Evolutionary conservation across 2,329 filamentous ascomycete genomes (phyloP).

Genomic region (Sporothrix brunneoviolacea): DNA sequence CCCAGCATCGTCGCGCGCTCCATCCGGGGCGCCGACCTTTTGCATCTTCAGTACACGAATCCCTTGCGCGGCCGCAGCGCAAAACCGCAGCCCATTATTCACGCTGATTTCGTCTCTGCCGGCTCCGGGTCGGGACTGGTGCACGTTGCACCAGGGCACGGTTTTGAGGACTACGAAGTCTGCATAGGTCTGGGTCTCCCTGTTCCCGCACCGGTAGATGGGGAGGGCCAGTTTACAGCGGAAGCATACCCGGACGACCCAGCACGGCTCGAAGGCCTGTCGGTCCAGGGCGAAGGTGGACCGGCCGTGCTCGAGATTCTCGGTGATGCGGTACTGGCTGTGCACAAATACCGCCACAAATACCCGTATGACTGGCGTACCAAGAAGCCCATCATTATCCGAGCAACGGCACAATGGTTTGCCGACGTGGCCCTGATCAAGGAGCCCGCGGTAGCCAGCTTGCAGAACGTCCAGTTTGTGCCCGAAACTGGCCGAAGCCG

Average conservation of each 20-base stretch:
- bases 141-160: slow-evolving; percentile 88
- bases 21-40: slow-evolving; percentile 61
- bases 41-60: slow-evolving; percentile 62
- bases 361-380: slow-evolving; percentile 98
- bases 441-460: slow-evolving; percentile 58
- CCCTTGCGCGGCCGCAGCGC: slow-evolving; percentile 56
- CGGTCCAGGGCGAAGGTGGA: slow-evolving; percentile 40
- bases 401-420: slow-evolving; percentile 97
- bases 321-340: slow-evolving; percentile 56
- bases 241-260: slow-evolving; percentile 70
- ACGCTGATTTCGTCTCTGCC: slow-evolving; percentile 82
- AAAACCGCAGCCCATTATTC: slow-evolving; percentile 61
- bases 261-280: slow-evolving; percentile 57
- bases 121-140: slow-evolving; percentile 94
- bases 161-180: slow-evolving; percentile 90
- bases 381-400: slow-evolving; percentile 82
- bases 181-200: slow-evolving; percentile 65
- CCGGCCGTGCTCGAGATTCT: slow-evolving; percentile 61
- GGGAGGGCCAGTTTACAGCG: slow-evolving; percentile 71
- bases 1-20: slow-evolving; percentile 67
- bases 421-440: slow-evolving; percentile 85
- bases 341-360: slow-evolving; percentile 74
- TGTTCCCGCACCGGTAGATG: slow-evolving; percentile 76
- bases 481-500: slow-evolving; percentile 67
- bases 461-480: slow-evolving; percentile 69